Percentiles rank a stretch among this genome's conserved stretches.
These are phyloP conservation scores for Juglanconis oblonga DNA, from an alignment of 2,329 filamentous ascomycete species.

Conservation along the genomic window DNA sequence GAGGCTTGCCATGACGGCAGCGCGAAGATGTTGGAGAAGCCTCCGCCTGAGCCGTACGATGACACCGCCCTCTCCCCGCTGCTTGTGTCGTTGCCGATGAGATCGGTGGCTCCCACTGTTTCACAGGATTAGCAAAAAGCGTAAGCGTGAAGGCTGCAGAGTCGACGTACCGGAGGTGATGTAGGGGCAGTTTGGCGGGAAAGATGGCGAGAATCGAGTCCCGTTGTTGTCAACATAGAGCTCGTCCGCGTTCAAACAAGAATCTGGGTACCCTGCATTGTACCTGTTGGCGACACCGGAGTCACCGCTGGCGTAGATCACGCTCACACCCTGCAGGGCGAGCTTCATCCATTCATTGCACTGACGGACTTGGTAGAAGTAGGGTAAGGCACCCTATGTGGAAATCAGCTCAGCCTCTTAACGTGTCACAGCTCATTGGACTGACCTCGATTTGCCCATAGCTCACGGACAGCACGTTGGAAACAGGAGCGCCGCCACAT, in stretches of 20 bases:
- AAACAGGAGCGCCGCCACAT: slow-evolving; percentile 3
- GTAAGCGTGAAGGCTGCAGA: slow-evolving; percentile 6
- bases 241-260: slow-evolving; percentile 6
- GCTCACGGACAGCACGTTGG: slow-evolving; percentile 5
- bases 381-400: slow-evolving; percentile 29
- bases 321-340: slow-evolving; percentile 43
- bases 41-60: slow-evolving; percentile 37
- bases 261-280: slow-evolving; percentile 12
- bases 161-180: slow-evolving; percentile 22
- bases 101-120: slow-evolving; percentile 10
- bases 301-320: slow-evolving; percentile 48
- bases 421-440: neutral
- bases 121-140: neutral
- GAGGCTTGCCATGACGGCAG: slow-evolving; percentile 39
- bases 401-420: neutral
- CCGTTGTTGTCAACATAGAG: slow-evolving; percentile 13
- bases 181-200: slow-evolving; percentile 13
- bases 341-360: slow-evolving; percentile 53
- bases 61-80: slow-evolving; percentile 22
- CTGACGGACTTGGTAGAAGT: slow-evolving; percentile 50
- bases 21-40: slow-evolving; percentile 45
- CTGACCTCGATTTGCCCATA: slow-evolving; percentile 5
- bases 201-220: slow-evolving; percentile 13
- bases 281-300: slow-evolving; percentile 28
- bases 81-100: slow-evolving; percentile 11